Evolutionary conservation across 495 filamentous ascomycete genomes (phyloP), one percentile per base, ranked within the genome.

Genomic region (Xylaria longipes): DNA sequence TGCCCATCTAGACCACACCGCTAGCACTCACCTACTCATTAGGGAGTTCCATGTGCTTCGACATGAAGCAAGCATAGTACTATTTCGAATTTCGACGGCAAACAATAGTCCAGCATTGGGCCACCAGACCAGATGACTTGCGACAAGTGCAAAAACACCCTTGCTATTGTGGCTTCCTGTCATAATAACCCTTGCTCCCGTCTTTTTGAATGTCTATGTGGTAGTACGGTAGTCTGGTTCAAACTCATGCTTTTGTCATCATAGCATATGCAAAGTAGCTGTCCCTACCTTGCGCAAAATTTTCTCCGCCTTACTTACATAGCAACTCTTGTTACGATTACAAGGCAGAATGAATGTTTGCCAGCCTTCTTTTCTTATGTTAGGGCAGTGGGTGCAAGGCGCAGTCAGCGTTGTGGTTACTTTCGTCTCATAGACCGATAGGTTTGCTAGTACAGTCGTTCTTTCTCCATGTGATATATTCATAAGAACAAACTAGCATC

Each of bases 81-180:
- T 65, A 35, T 33, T 12, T 20, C 37, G 11, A 65, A 35, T 33
- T 12, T 20, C 37, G 11, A 65, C 17, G 25, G 4, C 25, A 46
- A 39, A 43, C 39, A 33, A 33, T 33, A 39, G 66, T 35, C 50
- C 11, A 46, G 35, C 20, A 60, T 29, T n/a, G 9, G 66, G 66
- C 52, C 52, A 60, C 1, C n/a, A 6, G 25, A 39, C 37, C 35
- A 15, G 22, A 17, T 45, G 37, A 41, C 66, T 67, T 58, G 52
- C 15, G 8, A 58, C 25, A 68, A 68, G 66, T 68, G 66, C 50
- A 57, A 46, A 68, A 58, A 45, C 50, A 45, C 6, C 66, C 52
- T 46, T 43, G 66, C 46, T 31, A 9, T 14, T 33, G 27, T 46
- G 65, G 50, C 33, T 68, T 57, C 8, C 64, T 66, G 45, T 45